Conservation (phyloP, 495 filamentous ascomycete genomes). For the Talaromyces ruber region DNA sequence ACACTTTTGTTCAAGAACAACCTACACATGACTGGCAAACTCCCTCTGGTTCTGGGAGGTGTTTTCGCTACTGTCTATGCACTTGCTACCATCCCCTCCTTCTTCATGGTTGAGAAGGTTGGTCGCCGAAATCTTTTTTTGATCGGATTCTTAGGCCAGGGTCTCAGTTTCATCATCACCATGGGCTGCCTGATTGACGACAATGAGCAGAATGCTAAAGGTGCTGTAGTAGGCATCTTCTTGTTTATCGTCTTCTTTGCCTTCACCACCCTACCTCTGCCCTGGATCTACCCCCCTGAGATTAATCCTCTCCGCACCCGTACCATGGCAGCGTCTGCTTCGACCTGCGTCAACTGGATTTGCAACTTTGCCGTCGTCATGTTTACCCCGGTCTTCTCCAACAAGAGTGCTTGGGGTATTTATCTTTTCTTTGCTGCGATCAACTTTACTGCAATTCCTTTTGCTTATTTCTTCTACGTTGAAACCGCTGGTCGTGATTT, state of each 20-base stretch:
- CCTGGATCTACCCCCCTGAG: slow-evolving; percentile 48
- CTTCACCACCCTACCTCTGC: slow-evolving; percentile 40
- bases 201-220: slow-evolving; percentile 33
- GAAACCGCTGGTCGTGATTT: slow-evolving; percentile 45
- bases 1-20: slow-evolving; percentile 20
- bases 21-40: slow-evolving; percentile 33
- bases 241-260: slow-evolving; percentile 46
- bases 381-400: slow-evolving; percentile 43
- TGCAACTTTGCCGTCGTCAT: slow-evolving; percentile 47
- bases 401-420: slow-evolving; percentile 36
- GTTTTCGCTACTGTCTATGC: slow-evolving; percentile 10
- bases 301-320: slow-evolving; percentile 49
- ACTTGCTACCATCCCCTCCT: slow-evolving; percentile 23
- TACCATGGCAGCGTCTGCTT: slow-evolving; percentile 41
- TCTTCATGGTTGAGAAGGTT: slow-evolving; percentile 46
- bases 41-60: slow-evolving; percentile 11
- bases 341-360: slow-evolving; percentile 47
- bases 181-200: slow-evolving; percentile 42
- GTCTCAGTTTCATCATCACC: slow-evolving; percentile 29
- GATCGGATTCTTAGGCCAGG: slow-evolving; percentile 36
- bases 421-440: slow-evolving; percentile 46
- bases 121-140: slow-evolving; percentile 44
- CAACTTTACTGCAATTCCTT: slow-evolving; percentile 33
- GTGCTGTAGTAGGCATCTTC: slow-evolving; percentile 49
- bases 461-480: slow-evolving; percentile 41